phyloP scores from a whole-genome alignment of 2,329 filamentous ascomycete genomes.

The Pezicula rhizophila region DNA sequence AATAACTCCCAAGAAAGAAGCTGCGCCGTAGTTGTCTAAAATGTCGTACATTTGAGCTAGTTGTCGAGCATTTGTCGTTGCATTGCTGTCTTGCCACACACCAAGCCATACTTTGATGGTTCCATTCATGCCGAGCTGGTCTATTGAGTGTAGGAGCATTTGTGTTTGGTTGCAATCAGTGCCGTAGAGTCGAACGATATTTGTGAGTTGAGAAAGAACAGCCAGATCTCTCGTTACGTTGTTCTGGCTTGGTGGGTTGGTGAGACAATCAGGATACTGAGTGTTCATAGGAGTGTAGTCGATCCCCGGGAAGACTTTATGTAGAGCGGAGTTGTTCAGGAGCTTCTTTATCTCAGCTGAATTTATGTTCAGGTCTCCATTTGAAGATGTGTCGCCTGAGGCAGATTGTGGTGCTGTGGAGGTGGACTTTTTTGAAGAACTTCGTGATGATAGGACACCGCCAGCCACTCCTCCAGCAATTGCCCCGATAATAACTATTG shows the following conservation, averaged over 20 bases:
- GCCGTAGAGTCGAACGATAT: constrained; percentile 82
- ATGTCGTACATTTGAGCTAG: constrained; percentile 79
- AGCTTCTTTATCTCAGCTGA: constrained; percentile 75
- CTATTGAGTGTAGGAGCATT: constrained; percentile 81
- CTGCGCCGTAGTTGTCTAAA: constrained; percentile 59
- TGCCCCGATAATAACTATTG: constrained; percentile 60
- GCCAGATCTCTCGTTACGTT: constrained; percentile 90
- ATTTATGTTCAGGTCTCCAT: constrained; percentile 67
- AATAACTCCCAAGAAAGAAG: constrained; percentile 76
- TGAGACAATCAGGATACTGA: constrained; percentile 79
- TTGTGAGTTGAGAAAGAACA: constrained; percentile 82
- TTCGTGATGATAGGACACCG: constrained; percentile 57
- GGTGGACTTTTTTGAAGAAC: constrained; percentile 21
- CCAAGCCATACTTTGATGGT: constrained; percentile 87
- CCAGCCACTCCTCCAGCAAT: constrained; percentile 72
- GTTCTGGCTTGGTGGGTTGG: constrained; percentile 79
- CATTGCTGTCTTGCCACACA: constrained; percentile 83
- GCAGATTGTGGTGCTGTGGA: constrained; percentile 43
- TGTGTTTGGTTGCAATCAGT: constrained; percentile 97
- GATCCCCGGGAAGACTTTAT: constrained; percentile 92
- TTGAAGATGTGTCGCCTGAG: constrained; percentile 50
- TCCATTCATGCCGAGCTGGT: constrained; percentile 63
- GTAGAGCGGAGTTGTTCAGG: constrained; percentile 72
- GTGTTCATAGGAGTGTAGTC: constrained; percentile 91
- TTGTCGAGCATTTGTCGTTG: constrained; percentile 78